Evolutionary conservation across 2,329 filamentous ascomycete genomes (phyloP), one percentile per base, ranked within the genome.

Genomic region (Cladosporium sp.): DNA sequence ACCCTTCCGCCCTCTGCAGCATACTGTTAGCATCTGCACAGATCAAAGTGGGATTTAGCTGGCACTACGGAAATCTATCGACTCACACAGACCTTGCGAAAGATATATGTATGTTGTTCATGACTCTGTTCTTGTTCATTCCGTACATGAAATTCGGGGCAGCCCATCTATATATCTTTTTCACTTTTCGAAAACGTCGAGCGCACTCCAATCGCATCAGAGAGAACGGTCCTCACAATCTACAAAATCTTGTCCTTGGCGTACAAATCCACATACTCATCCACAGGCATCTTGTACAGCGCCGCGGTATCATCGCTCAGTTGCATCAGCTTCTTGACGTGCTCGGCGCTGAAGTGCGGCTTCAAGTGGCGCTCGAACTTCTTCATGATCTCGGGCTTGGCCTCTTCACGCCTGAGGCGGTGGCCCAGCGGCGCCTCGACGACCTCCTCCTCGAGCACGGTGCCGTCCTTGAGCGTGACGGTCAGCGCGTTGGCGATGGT

Each of bases 401-500:
- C 95, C 86, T 99, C 95, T 74, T 97, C 93, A 74, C 94, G 88
- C 70, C 95, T 86, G 76, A 95, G 85, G 70, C 90, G 90, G 84
- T 99, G 95, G 73, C 95, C 95, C 48, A 99, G 88, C 65, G 95
- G 95, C 66, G 95, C 94, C 84, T 97, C 93, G 63, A 99, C 91
- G 58, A 91, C 90, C 67, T 96, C 88, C 83, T 99, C 95, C 25
- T 94, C 90, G 39, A 98, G 85, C 11, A 95, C 85, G 56, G 93
- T 97, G 74, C 95, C 95, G 77, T 98, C 94, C 79, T 97, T 95
- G 72, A 99, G 86, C 75, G 90, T 94, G 66, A 99, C 93, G 32
- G 93, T 97, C 70, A 99, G 85, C 10, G 93, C 95, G 83, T 99
- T 99, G 79, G 93, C 92, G 81, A 99, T 99, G 80, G 93, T 97